phyloP scores from a whole-genome alignment of 768 basidiomycete genomes.

The Omphalotus guepiniiformis region DNA sequence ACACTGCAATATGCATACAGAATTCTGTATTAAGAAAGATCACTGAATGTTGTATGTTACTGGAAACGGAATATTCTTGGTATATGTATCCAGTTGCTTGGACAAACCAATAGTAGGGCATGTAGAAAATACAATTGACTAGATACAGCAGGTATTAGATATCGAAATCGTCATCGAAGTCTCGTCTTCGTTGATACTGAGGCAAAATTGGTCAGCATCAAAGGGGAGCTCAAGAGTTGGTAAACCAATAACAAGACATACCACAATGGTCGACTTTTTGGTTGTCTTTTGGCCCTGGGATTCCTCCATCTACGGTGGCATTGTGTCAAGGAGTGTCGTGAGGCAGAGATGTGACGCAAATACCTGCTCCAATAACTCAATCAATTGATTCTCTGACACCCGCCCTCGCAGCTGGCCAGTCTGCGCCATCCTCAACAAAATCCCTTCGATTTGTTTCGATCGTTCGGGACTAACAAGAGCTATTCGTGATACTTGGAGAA shows the following conservation, averaged over 20 bases:
- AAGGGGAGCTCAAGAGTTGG: background rate
- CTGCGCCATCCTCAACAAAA: conserved; percentile 80
- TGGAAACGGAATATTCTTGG: no score
- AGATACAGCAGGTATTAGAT: conserved; percentile 23
- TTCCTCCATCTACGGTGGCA: conserved; percentile 45
- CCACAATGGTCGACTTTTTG: conserved; percentile 60
- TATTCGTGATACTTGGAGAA: conserved; percentile 71
- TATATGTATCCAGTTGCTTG: no score
- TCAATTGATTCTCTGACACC: conserved; percentile 77
- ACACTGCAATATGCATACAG: no score
- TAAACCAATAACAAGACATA: conserved; percentile 22
- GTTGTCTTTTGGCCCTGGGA: conserved; percentile 43
- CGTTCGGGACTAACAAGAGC: conserved; percentile 80
- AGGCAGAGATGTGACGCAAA: background rate
- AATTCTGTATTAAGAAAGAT: no score
- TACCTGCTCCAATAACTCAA: conserved; percentile 84
- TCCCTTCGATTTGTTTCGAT: conserved; percentile 73
- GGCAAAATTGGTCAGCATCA: conserved; percentile 4
- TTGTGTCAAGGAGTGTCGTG: background rate
- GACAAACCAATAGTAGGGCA: no score
- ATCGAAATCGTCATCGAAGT: conserved; percentile 65
- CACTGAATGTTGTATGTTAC: no score
- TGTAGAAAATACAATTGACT: conserved; percentile 1
- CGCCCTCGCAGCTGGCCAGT: conserved; percentile 73
- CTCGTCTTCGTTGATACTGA: conserved; percentile 64